Conservation (phyloP, 208 protist genomes). For the Trypanosoma congolense region DNA sequence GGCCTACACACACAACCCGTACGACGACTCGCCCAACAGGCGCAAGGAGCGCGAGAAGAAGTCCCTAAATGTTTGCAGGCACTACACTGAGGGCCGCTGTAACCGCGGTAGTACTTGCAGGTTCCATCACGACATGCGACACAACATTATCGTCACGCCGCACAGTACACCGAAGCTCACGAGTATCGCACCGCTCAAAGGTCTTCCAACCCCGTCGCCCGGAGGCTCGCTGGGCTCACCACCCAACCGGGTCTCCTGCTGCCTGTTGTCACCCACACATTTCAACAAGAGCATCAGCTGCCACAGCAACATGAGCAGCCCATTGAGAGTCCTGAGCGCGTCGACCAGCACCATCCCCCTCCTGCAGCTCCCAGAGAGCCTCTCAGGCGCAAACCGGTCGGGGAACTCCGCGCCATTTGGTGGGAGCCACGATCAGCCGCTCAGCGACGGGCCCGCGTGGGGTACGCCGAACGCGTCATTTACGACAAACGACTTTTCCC, state of each 20-base stretch:
- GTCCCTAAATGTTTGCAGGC: constrained; percentile 38
- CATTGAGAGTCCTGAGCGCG: not conserved
- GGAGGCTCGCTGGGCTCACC: not conserved
- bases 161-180: constrained; percentile 25
- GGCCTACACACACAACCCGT: constrained; percentile 20
- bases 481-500: no score
- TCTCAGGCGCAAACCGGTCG: not conserved
- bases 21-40: not conserved
- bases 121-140: constrained; percentile 49
- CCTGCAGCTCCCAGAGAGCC: not conserved
- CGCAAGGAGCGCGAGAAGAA: constrained; percentile 5
- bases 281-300: not conserved
- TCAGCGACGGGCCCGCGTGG: not conserved
- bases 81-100: constrained; percentile 52
- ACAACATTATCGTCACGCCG: constrained; percentile 29
- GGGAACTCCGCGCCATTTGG: not conserved
- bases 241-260: not conserved
- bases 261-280: not conserved
- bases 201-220: not conserved
- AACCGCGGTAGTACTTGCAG: constrained; percentile 57
- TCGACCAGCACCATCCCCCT: not conserved
- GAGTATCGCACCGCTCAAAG: constrained; percentile 41
- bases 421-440: not conserved
- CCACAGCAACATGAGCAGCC: not conserved
- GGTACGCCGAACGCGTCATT: no score